These are phyloP conservation scores for Fulvia fulva DNA, from an alignment of 2,329 filamentous ascomycete genomes.

Conservation along the genomic window DNA sequence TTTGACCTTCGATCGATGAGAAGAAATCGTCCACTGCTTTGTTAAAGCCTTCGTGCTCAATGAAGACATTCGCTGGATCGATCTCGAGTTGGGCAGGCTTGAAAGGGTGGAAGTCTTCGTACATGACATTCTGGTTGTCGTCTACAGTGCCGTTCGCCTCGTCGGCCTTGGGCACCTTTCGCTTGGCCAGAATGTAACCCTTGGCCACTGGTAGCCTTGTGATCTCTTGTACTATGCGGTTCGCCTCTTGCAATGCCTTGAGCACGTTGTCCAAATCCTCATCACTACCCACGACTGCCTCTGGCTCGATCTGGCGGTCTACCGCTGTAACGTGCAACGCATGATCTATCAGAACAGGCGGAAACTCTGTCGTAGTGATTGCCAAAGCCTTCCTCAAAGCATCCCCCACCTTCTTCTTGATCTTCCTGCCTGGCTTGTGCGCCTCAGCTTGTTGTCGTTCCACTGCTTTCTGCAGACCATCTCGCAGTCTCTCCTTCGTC, in stretches of 20 bases:
- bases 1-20: constrained; percentile 92
- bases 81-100: constrained; percentile 72
- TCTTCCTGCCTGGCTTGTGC: constrained; percentile 57
- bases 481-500: constrained; percentile 67
- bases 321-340: constrained; percentile 67
- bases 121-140: constrained; percentile 57
- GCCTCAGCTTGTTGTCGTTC: constrained; percentile 53
- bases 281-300: constrained; percentile 66
- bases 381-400: constrained; percentile 76
- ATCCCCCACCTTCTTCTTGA: constrained; percentile 69
- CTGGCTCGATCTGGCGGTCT: constrained; percentile 63
- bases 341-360: constrained; percentile 84
- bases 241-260: constrained; percentile 64
- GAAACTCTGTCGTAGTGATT: constrained; percentile 80
- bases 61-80: constrained; percentile 60
- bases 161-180: constrained; percentile 24
- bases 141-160: constrained; percentile 33
- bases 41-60: constrained; percentile 83
- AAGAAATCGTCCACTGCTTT: constrained; percentile 95
- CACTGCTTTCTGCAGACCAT: constrained; percentile 64
- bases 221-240: constrained; percentile 65
- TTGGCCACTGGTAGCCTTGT: constrained; percentile 62
- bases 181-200: constrained; percentile 84
- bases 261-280: constrained; percentile 63
- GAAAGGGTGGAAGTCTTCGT: constrained; percentile 96